These are phyloP conservation scores for Athelia psychrophila DNA, from an alignment of 1,284 basidiomycete genomes.

Conservation along the genomic window DNA sequence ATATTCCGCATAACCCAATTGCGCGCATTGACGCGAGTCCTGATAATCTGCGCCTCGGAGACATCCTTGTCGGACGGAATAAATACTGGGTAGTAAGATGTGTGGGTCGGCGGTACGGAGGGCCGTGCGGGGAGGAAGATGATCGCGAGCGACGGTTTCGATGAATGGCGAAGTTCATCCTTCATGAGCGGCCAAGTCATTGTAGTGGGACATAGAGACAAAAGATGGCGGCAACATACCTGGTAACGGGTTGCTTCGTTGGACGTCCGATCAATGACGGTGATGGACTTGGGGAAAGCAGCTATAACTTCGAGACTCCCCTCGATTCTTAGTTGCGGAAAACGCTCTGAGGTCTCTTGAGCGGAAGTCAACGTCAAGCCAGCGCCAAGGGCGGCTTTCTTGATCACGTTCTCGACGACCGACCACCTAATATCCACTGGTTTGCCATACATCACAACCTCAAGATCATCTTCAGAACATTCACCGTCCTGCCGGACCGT, in stretches of 20 bases:
- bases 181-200: not conserved
- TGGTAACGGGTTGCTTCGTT: slow-evolving; percentile 36
- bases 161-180: not conserved
- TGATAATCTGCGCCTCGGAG: too few species aligned
- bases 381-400: slow-evolving; percentile 32
- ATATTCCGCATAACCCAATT: too few species aligned
- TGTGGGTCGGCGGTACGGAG: slow-evolving; percentile 45
- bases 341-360: slow-evolving; percentile 15
- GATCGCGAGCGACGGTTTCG: slow-evolving; percentile 57
- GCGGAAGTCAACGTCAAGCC: slow-evolving; percentile 18
- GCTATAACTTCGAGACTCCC: slow-evolving; percentile 18
- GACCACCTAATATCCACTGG: slow-evolving; percentile 54
- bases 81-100: slow-evolving; percentile 58
- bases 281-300: slow-evolving; percentile 34
- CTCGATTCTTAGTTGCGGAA: slow-evolving; percentile 18
- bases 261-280: slow-evolving; percentile 52
- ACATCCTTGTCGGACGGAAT: slow-evolving; percentile 21
- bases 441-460: slow-evolving; percentile 60
- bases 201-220: not conserved
- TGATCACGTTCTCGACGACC: slow-evolving; percentile 52
- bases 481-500: slow-evolving; percentile 17
- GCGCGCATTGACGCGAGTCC: too few species aligned
- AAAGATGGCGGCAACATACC: slow-evolving; percentile 13
- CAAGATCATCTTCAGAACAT: slow-evolving; percentile 38
- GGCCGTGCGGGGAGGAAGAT: slow-evolving; percentile 56